phyloP scores from a whole-genome alignment of 2,329 filamentous ascomycete species.

The Phaeosphaeriaceae sp. region DNA sequence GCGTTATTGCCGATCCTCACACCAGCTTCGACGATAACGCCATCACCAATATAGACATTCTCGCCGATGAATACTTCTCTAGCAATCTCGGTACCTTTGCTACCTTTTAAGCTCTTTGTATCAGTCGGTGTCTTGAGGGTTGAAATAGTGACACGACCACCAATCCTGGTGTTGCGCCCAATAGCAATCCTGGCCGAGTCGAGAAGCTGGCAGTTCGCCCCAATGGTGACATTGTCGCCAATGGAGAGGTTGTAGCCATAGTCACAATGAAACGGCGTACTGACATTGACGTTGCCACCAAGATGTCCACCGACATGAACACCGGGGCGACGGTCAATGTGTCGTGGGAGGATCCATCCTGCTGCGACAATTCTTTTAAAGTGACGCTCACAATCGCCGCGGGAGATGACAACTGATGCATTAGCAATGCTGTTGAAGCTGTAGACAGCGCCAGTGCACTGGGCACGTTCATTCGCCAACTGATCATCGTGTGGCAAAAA shows the following conservation, averaged over 20 bases:
- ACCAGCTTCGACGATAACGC: conserved; percentile 66
- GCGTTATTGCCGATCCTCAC: conserved; percentile 61
- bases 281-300: conserved; percentile 78
- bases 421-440: conserved; percentile 86
- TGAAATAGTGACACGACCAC: conserved; percentile 85
- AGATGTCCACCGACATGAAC: conserved; percentile 59
- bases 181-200: conserved; percentile 86
- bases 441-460: conserved; percentile 81
- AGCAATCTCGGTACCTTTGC: conserved; percentile 73
- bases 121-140: conserved; percentile 76
- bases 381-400: conserved; percentile 70
- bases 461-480: conserved; percentile 81
- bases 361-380: conserved; percentile 76
- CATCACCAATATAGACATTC: conserved; percentile 70
- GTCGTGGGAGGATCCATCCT: conserved; percentile 47
- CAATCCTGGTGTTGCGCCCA: conserved; percentile 72
- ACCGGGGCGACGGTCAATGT: conserved; percentile 5
- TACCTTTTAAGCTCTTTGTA: conserved; percentile 74
- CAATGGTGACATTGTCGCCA: conserved; percentile 83
- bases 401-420: conserved; percentile 69
- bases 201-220: conserved; percentile 81
- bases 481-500: conserved; percentile 81
- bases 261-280: conserved; percentile 89
- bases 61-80: conserved; percentile 77
- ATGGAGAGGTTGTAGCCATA: conserved; percentile 96